These are phyloP conservation scores for Aspergillus tamarii DNA, from an alignment of 2,329 filamentous ascomycete species.

Conservation along the genomic window DNA sequence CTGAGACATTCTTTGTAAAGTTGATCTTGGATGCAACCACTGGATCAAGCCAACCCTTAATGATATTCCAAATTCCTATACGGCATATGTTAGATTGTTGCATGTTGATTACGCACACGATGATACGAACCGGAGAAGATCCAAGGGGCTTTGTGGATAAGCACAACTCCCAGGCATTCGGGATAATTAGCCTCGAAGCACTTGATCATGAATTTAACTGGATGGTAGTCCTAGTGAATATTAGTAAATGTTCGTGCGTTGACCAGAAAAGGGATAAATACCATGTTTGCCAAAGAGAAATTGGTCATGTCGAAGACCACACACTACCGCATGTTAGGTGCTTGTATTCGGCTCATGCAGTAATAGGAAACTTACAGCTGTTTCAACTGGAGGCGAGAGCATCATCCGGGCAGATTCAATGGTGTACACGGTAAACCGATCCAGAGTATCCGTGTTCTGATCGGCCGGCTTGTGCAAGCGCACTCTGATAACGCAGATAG, in stretches of 20 bases:
- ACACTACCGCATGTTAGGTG: constrained; percentile 59
- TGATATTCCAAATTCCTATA: constrained; percentile 90
- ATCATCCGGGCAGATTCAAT: constrained; percentile 94
- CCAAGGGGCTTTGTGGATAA: constrained; percentile 97
- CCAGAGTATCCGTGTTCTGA: constrained; percentile 78
- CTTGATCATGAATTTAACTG: constrained; percentile 99
- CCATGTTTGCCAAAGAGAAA: constrained; percentile 94
- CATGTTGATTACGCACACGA: not conserved
- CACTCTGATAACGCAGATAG: constrained; percentile 83
- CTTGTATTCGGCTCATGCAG: constrained; percentile 13
- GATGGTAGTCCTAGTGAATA: constrained; percentile 73
- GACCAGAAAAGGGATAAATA: constrained; percentile 39
- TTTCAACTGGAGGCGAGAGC: constrained; percentile 79
- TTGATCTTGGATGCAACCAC: constrained; percentile 93
- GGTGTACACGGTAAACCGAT: constrained; percentile 87
- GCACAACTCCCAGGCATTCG: constrained; percentile 83
- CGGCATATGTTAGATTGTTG: not conserved
- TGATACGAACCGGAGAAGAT: constrained; percentile 76
- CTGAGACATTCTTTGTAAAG: constrained; percentile 81
- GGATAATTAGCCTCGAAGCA: constrained; percentile 99
- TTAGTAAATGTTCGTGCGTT: constrained; percentile 1
- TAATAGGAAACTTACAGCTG: constrained; percentile 68
- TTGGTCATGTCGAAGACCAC: constrained; percentile 95
- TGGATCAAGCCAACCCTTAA: constrained; percentile 93
- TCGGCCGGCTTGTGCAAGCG: constrained; percentile 80